phyloP scores from a whole-genome alignment of 176 grass and related monocot genomes.

The Ampelocalamus luodianensis region DNA sequence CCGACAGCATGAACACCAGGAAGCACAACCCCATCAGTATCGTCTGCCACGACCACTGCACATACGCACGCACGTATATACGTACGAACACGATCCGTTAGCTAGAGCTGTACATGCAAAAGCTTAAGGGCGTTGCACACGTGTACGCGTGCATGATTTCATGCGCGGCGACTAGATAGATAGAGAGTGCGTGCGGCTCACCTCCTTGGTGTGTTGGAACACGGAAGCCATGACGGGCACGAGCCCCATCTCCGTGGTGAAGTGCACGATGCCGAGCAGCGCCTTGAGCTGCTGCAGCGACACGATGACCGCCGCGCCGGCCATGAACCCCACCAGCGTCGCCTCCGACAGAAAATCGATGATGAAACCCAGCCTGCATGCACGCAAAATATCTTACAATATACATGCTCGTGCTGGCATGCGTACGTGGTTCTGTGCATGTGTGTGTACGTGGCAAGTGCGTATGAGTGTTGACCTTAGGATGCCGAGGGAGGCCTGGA shows the following conservation, averaged over 20 bases:
- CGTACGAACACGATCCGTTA: background rate
- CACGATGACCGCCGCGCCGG: constrained; percentile 91
- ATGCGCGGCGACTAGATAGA: too few species aligned
- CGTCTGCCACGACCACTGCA: constrained; percentile 98
- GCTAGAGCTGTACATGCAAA: background rate
- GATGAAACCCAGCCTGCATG: constrained; percentile 76
- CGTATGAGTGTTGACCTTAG: constrained; percentile 44
- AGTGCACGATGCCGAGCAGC: constrained; percentile 85
- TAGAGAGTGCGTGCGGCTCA: background rate
- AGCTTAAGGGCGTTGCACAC: background rate
- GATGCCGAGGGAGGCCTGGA: constrained; percentile 95
- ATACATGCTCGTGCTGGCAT: background rate
- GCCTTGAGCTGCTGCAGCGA: constrained; percentile 93
- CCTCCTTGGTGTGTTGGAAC: constrained; percentile 72
- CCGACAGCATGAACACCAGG: constrained; percentile 63
- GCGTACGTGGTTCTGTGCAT: too few species aligned
- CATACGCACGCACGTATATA: background rate
- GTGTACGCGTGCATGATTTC: too few species aligned
- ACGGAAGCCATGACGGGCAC: constrained; percentile 90
- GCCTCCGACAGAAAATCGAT: constrained; percentile 96
- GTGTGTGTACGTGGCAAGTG: background rate
- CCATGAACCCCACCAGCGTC: constrained; percentile 97
- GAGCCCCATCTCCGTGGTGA: constrained; percentile 86
- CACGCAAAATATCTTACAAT: background rate
- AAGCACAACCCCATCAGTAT: constrained; percentile 79